A percentile compares a stretch with the other conserved stretches of the same genome.
These are phyloP conservation scores for Paramecium primaurelia DNA, from an alignment of 73 alveolate species.

Conservation along the genomic window DNA sequence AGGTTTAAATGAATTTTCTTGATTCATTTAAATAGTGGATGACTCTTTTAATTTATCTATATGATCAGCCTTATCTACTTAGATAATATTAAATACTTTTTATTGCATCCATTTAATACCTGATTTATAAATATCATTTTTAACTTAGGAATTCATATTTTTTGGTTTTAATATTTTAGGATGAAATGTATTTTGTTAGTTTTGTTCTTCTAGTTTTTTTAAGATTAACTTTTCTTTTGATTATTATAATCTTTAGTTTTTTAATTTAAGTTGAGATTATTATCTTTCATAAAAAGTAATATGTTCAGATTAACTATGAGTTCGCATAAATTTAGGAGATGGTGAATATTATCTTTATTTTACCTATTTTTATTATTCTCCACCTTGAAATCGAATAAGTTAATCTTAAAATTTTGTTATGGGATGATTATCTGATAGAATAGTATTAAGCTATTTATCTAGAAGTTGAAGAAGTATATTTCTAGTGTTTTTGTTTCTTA, in stretches of 20 bases:
- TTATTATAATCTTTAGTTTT: neutral
- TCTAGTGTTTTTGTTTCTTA: neutral
- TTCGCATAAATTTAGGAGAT: neutral
- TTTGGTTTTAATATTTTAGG: neutral
- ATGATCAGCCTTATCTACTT: neutral
- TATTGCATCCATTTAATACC: neutral
- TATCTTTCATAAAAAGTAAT: neutral
- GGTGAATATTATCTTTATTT: neutral
- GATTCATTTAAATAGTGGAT: neutral
- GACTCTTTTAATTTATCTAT: neutral
- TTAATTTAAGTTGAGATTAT: neutral
- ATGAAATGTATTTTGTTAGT: neutral
- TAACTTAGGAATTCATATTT: neutral
- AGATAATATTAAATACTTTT: neutral
- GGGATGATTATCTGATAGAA: neutral
- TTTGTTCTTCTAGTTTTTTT: neutral
- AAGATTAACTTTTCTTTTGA: neutral
- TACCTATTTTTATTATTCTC: neutral
- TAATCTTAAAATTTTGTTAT: neutral
- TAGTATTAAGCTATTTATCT: neutral
- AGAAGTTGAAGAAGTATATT: neutral
- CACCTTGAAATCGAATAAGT: neutral
- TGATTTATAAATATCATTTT: neutral
- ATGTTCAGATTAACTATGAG: slow-evolving; percentile 4
- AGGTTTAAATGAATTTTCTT: neutral